These are phyloP conservation scores for Penicillium crystallinum DNA, from an alignment of 495 filamentous ascomycete genomes.

Conservation along the genomic window DNA sequence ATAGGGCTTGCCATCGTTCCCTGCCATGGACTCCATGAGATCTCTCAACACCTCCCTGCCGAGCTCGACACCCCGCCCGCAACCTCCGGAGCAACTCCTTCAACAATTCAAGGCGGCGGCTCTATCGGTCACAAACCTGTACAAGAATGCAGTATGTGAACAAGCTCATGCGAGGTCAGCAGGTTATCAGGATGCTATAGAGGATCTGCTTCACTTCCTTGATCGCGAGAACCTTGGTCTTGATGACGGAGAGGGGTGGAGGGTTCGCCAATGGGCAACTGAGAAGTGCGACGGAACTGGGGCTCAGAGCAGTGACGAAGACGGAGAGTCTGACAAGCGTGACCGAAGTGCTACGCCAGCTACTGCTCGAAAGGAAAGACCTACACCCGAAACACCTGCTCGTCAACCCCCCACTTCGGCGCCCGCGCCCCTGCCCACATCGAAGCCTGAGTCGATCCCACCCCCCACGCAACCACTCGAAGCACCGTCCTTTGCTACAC, in stretches of 20 bases:
- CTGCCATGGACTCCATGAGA: constrained; percentile 68
- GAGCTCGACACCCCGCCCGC: constrained; percentile 45
- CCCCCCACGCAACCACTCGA: constrained; percentile 23
- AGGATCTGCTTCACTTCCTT: constrained; percentile 79
- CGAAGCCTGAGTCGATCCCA: constrained; percentile 21
- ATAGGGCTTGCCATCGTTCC: background rate
- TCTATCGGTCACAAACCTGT: constrained; percentile 90
- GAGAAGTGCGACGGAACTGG: constrained; percentile 64
- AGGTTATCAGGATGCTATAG: constrained; percentile 91
- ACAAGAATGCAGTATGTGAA: constrained; percentile 78
- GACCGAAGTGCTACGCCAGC: constrained; percentile 56
- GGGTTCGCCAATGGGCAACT: constrained; percentile 77
- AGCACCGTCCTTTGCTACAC: constrained; percentile 20
- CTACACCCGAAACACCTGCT: constrained; percentile 25
- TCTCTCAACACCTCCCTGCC: constrained; percentile 66
- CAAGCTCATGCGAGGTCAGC: constrained; percentile 66
- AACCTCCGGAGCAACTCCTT: constrained; percentile 73
- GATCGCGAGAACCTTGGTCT: constrained; percentile 74
- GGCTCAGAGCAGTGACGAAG: constrained; percentile 66
- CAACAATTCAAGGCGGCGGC: constrained; percentile 89
- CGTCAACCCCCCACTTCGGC: constrained; percentile 34
- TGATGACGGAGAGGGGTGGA: constrained; percentile 74
- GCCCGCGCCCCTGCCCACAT: constrained; percentile 32
- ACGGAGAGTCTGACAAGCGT: constrained; percentile 52
- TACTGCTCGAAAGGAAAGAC: constrained; percentile 47